Conservation (phyloP, 1,139 yeast species). For the Barnettozyma hawaiiensis region DNA sequence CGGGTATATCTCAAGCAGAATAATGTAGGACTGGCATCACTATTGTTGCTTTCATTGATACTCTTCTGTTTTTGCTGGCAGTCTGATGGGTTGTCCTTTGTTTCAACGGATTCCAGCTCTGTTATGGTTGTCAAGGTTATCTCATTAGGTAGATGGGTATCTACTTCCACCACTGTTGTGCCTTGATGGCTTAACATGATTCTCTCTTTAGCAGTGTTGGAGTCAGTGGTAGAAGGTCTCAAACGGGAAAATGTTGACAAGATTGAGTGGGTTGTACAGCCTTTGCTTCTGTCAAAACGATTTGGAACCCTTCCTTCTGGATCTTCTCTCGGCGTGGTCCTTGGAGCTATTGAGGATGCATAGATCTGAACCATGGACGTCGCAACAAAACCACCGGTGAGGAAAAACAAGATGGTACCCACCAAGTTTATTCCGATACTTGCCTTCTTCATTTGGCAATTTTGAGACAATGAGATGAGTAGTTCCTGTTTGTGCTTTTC, state of each 20-base stretch:
- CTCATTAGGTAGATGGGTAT: background rate
- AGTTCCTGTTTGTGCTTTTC: slow-evolving; percentile 8
- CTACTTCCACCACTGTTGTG: background rate
- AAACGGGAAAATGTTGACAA: slow-evolving; percentile 6
- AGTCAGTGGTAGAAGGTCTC: background rate
- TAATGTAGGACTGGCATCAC: background rate
- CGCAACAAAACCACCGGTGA: slow-evolving; percentile 8
- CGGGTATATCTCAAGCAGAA: slow-evolving; percentile 1
- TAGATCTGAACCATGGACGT: background rate
- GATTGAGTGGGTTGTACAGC: background rate
- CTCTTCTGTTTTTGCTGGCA: background rate
- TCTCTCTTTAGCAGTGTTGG: background rate
- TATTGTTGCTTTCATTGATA: background rate
- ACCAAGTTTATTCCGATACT: slow-evolving; percentile 8
- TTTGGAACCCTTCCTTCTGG: background rate
- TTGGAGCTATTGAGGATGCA: background rate
- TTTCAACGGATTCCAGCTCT: background rate
- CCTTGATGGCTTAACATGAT: background rate
- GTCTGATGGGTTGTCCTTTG: background rate
- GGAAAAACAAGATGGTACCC: slow-evolving; percentile 7
- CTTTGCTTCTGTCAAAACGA: background rate
- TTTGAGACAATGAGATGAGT: slow-evolving; percentile 9
- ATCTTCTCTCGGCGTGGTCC: background rate
- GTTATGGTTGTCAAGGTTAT: background rate
- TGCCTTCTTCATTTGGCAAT: slow-evolving; percentile 12